Evolutionary conservation across 2,329 filamentous ascomycete species (phyloP), one percentile per base, ranked within the genome.

Genomic region (Monosporascus sp.): DNA sequence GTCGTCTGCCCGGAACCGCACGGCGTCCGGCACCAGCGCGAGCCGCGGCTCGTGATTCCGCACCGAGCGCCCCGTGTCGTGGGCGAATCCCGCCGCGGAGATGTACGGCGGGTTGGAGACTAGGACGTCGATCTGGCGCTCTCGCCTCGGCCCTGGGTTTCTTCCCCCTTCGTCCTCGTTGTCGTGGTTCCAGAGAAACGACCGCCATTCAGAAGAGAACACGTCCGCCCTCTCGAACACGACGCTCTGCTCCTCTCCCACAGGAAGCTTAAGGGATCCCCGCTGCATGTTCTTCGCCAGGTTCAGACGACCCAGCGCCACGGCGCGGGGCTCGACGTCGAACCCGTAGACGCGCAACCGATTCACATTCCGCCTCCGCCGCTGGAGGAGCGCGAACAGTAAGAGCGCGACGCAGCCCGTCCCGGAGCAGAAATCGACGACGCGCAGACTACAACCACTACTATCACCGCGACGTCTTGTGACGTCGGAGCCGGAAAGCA

Each of bases 51-150:
- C 94, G 66, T 84, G 90, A 46, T 83, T 83, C 17, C 90, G 82
- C 31, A 97, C 93, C 14, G 89, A 93, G 25, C 85, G 81, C 1
- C 79, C 76, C 1, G 87, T 91, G 18, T 82, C 81, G 39, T 71
- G 77, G 39, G 77, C 70, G 63, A 89, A 91, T 7, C 80, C 81
- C 39, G 67, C 60, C 0, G 76, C 73, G 2, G 91, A 95, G 49
- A 97, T 86, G 67, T 97, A 97, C 0, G 94, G 94, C 17, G 94
- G 94, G 64, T 99, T 99, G 1, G 88, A 88, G 37, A 94, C 81
- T 1, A 99, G 71, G 4, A 97, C 72, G 57, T 95, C 85, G 68
- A 79, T 50, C 35, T 5, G 31, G 31, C 31, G 31, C 31, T 14
- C 31, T 35, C 11, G 31, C 31, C 18, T 17, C 8, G 27, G 24